Evolutionary conservation across 2,329 filamentous ascomycete genomes (phyloP).

Genomic region (Paecilomyces formosus): DNA sequence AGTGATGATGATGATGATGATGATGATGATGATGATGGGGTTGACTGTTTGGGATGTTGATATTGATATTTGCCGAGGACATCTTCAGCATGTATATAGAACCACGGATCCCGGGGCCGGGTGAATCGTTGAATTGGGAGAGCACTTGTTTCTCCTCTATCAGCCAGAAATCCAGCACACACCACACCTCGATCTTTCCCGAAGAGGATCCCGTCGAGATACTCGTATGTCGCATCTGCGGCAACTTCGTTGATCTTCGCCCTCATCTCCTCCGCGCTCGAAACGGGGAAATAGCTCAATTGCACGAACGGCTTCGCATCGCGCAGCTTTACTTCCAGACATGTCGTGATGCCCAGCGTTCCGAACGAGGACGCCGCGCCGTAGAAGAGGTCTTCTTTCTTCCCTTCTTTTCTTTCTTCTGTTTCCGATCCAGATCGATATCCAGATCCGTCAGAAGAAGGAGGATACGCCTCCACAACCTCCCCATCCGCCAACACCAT

Average conservation of each 20-base stretch:
- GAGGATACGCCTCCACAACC: conserved; percentile 40
- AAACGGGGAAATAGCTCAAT: not conserved
- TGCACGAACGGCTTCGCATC: not conserved
- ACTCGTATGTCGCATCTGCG: not conserved
- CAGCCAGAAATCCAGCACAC: not conserved
- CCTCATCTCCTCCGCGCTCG: not conserved
- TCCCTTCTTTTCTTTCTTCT: not conserved
- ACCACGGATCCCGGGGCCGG: conserved; percentile 61
- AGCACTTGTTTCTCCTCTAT: conserved; percentile 27
- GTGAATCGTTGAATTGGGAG: conserved; percentile 45
- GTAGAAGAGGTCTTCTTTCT: not conserved
- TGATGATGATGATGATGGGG: not conserved
- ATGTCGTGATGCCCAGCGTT: not conserved
- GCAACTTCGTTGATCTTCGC: not conserved
- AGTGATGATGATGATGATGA: not conserved
- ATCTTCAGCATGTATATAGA: conserved; percentile 60
- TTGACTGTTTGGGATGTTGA: too few species aligned
- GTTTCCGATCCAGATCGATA: not conserved
- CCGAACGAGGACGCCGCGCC: not conserved
- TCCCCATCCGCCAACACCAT: conserved; percentile 56
- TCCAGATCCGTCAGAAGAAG: conserved; percentile 43
- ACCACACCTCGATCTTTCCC: not conserved
- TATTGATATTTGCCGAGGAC: conserved; percentile 1
- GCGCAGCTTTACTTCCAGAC: not conserved
- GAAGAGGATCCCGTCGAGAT: not conserved